These are phyloP conservation scores for Xylaria acuta DNA, from an alignment of 495 filamentous ascomycete genomes.

Conservation along the genomic window DNA sequence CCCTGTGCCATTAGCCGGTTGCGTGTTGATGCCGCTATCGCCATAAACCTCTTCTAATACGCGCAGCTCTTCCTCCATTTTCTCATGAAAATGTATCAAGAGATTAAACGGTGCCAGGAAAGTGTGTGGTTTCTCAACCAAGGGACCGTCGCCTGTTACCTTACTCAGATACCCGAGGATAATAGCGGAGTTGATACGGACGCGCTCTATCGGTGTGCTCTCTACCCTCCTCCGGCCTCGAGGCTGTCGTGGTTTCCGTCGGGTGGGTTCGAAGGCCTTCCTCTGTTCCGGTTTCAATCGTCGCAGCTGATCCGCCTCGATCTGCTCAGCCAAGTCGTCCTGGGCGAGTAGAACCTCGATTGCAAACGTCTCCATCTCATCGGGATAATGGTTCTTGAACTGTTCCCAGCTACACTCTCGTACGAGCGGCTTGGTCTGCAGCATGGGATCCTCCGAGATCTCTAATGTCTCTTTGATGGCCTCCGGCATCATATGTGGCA, in stretches of 20 bases:
- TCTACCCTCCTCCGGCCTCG: constrained; percentile 32
- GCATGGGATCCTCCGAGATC: constrained; percentile 17
- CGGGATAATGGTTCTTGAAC: constrained; percentile 49
- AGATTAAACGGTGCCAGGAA: constrained; percentile 50
- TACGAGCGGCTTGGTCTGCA: constrained; percentile 32
- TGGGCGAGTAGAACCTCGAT: constrained; percentile 41
- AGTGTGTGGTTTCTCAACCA: constrained; percentile 38
- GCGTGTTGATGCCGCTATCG: constrained; percentile 17
- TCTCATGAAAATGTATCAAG: constrained; percentile 45
- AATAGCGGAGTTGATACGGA: constrained; percentile 49
- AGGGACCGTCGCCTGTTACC: constrained; percentile 34
- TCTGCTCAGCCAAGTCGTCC: constrained; percentile 29
- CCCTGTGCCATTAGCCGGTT: background rate
- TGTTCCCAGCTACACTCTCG: constrained; percentile 44
- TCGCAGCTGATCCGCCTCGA: constrained; percentile 24
- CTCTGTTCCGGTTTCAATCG: constrained; percentile 26
- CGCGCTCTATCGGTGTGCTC: constrained; percentile 40
- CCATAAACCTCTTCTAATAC: constrained; percentile 45
- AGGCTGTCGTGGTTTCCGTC: constrained; percentile 30
- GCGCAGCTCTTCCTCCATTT: constrained; percentile 43
- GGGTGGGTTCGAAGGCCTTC: constrained; percentile 26
- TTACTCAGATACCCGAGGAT: constrained; percentile 43
- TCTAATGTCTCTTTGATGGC: constrained; percentile 7
- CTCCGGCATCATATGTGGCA: background rate
- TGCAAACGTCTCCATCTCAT: constrained; percentile 40